Evolutionary conservation across 306 rosid species (phyloP).

Genomic region (Trichosanthes cucumerina): DNA sequence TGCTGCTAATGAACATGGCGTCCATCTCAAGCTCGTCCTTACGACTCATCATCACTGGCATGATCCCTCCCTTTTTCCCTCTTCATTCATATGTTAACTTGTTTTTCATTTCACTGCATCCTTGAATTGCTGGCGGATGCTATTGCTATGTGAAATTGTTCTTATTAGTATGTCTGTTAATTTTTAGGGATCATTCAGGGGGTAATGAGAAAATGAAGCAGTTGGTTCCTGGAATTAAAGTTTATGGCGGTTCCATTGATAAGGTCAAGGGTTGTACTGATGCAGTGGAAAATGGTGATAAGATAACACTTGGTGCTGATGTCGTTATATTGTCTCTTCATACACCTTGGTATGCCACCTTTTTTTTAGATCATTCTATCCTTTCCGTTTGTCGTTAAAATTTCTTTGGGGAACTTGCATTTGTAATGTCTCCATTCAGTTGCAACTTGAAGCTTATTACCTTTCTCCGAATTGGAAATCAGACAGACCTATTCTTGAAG

Average conservation of each 20-base stretch:
- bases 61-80: neutral
- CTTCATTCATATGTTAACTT: neutral
- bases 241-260: slow-evolving; percentile 81
- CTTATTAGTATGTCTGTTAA: neutral
- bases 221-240: slow-evolving; percentile 74
- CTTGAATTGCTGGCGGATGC: neutral
- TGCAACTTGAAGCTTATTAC: neutral
- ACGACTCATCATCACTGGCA: slow-evolving; percentile 97
- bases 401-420: neutral
- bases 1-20: slow-evolving; percentile 50
- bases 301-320: slow-evolving; percentile 65
- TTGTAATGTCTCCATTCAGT: neutral
- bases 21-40: slow-evolving; percentile 65
- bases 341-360: slow-evolving; percentile 70
- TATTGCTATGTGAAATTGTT: neutral
- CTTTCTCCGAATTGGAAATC: neutral
- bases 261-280: slow-evolving; percentile 84
- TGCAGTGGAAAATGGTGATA: slow-evolving; percentile 72
- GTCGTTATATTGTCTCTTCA: slow-evolving; percentile 54
- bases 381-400: neutral
- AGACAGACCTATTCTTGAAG: neutral
- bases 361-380: neutral
- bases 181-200: slow-evolving; percentile 75
- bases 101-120: neutral
- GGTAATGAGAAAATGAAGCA: slow-evolving; percentile 78